Conservation (phyloP, 306 rosid species). For the Cucurbita ficifolia region DNA sequence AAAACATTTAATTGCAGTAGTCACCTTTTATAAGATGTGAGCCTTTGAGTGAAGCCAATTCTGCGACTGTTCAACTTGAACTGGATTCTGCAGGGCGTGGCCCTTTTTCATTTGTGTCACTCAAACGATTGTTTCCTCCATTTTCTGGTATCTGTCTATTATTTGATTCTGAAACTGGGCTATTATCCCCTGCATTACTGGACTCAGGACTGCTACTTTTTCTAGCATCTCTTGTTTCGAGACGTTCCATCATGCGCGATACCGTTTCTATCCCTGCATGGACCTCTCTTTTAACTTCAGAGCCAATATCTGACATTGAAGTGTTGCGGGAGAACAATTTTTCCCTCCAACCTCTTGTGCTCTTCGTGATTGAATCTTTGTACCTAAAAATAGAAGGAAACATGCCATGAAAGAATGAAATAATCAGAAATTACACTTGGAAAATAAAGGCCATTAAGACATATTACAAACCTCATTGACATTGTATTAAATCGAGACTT, state of each 20-base stretch:
- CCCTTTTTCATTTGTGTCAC: conserved; percentile 27
- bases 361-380: conserved; percentile 88
- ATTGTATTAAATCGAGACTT: conserved; percentile 77
- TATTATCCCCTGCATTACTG: conserved; percentile 30
- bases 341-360: conserved; percentile 95
- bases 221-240: conserved; percentile 57
- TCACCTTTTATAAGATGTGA: conserved; percentile 29
- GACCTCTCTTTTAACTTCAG: conserved; percentile 77
- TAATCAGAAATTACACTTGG: not conserved
- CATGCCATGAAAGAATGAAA: conserved; percentile 5
- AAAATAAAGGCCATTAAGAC: not conserved
- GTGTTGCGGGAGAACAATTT: conserved; percentile 77
- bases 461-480: conserved; percentile 40
- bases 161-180: conserved; percentile 30
- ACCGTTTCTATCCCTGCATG: conserved; percentile 75
- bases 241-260: conserved; percentile 77
- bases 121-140: conserved; percentile 23
- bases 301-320: conserved; percentile 65
- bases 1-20: conserved; percentile 8
- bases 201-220: conserved; percentile 27
- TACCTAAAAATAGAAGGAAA: conserved; percentile 30
- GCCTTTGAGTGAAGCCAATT: conserved; percentile 12
- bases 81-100: conserved; percentile 64
- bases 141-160: conserved; percentile 25
- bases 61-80: conserved; percentile 37